Percentiles rank a stretch among this genome's conserved stretches.
phyloP scores from a whole-genome alignment of 768 basidiomycete species.

The Collybia sp. region DNA sequence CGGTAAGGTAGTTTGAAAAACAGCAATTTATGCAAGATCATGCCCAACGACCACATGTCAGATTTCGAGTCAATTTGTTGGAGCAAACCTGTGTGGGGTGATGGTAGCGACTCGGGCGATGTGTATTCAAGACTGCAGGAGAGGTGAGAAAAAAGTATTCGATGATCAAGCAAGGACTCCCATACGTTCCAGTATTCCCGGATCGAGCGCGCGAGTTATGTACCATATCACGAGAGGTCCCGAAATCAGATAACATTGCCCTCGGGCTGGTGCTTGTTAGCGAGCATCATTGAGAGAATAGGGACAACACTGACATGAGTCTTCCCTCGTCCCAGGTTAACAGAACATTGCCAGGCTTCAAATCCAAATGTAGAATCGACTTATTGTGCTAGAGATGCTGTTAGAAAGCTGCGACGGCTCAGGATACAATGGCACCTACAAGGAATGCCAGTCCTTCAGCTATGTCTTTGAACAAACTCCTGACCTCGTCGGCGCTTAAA shows the following conservation, averaged over 20 bases:
- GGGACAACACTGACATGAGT: slow-evolving; percentile 54
- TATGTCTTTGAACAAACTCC: slow-evolving; percentile 78
- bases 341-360: slow-evolving; percentile 93
- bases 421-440: slow-evolving; percentile 37
- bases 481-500: slow-evolving; percentile 80
- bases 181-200: slow-evolving; percentile 94
- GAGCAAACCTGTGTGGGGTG: slow-evolving; percentile 58
- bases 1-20: slow-evolving; percentile 89
- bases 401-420: slow-evolving; percentile 4
- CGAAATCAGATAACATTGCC: slow-evolving; percentile 95
- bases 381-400: slow-evolving; percentile 55
- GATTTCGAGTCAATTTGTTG: slow-evolving; percentile 79
- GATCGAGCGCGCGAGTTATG: slow-evolving; percentile 62
- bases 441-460: slow-evolving; percentile 85
- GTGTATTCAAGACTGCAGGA: slow-evolving; percentile 71
- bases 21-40: slow-evolving; percentile 90
- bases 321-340: slow-evolving; percentile 87
- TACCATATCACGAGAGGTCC: slow-evolving; percentile 90
- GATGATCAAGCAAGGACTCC: slow-evolving; percentile 8
- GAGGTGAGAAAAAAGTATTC: neutral
- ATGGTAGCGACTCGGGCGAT: slow-evolving; percentile 82
- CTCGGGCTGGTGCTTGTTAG: slow-evolving; percentile 54
- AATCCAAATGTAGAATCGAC: slow-evolving; percentile 86
- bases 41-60: slow-evolving; percentile 97
- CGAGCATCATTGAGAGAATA: neutral